Percentiles rank a stretch among this genome's conserved stretches.
These are phyloP conservation scores for Jamesozyma gamospora DNA, from an alignment of 805 yeast genomes.

Conservation along the genomic window DNA sequence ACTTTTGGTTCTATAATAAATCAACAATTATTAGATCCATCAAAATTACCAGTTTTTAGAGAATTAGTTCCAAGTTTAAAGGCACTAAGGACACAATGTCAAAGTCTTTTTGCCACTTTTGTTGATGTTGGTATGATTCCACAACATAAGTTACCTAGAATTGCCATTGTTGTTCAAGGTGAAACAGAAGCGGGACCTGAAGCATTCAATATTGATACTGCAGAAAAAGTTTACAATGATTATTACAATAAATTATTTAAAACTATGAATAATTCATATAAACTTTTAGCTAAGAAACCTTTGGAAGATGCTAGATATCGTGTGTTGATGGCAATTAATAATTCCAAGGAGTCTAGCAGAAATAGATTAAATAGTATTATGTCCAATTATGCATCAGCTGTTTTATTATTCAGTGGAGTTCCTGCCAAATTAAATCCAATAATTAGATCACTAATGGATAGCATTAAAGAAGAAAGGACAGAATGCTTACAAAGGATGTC, in stretches of 20 bases:
- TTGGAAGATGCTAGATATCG: constrained; percentile 71
- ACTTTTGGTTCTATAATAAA: constrained; percentile 31
- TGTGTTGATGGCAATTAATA: constrained; percentile 54
- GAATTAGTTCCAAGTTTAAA: constrained; percentile 82
- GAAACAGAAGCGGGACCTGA: constrained; percentile 90
- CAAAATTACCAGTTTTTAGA: constrained; percentile 46
- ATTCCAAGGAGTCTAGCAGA: constrained; percentile 45
- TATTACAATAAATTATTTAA: constrained; percentile 57
- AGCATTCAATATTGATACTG: constrained; percentile 75
- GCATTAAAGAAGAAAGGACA: constrained; percentile 68
- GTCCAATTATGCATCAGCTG: constrained; percentile 71
- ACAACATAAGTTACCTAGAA: constrained; percentile 59
- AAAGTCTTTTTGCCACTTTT: constrained; percentile 70
- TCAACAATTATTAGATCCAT: constrained; percentile 23
- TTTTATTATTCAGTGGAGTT: constrained; percentile 48
- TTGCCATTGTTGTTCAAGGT: constrained; percentile 88
- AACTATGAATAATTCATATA: constrained; percentile 54
- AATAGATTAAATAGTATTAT: constrained; percentile 51
- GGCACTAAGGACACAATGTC: constrained; percentile 78
- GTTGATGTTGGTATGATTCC: constrained; percentile 67
- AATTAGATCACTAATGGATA: constrained; percentile 85
- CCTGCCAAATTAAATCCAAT: constrained; percentile 85
- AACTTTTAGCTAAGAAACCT: constrained; percentile 60
- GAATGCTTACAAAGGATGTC: constrained; percentile 58
- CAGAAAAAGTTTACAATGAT: constrained; percentile 56